Conservation (phyloP, 805 yeast species). For the Monosporozyma siamensis region DNA sequence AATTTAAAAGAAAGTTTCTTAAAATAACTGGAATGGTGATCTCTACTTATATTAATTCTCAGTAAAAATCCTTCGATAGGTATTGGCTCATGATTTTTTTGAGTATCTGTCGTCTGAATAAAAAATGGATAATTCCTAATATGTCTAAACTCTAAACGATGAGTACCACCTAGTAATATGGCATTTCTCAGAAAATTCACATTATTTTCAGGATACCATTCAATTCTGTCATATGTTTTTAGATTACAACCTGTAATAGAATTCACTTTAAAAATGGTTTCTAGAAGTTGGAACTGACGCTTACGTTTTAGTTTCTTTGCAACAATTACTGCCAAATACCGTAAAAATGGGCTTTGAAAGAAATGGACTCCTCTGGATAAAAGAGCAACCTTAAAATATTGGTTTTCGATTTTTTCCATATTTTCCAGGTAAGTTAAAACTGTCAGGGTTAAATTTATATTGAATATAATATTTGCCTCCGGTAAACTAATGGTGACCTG, state of each 20-base stretch:
- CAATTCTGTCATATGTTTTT: conserved; percentile 64
- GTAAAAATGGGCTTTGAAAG: conserved; percentile 18
- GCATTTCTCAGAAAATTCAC: conserved; percentile 36
- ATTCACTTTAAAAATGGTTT: conserved; percentile 20
- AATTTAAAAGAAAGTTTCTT: background rate
- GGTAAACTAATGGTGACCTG: conserved; percentile 43
- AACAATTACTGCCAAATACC: conserved; percentile 24
- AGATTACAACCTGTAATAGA: conserved; percentile 45
- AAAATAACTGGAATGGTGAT: background rate
- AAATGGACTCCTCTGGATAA: conserved; percentile 17
- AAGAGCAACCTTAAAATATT: conserved; percentile 10
- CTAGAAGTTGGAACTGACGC: conserved; percentile 20
- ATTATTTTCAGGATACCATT: conserved; percentile 48
- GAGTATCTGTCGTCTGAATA: conserved; percentile 16
- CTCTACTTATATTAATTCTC: conserved; percentile 33
- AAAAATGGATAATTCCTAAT: conserved; percentile 33
- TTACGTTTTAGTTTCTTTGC: conserved; percentile 27
- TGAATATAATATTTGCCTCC: conserved; percentile 19
- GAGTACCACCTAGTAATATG: conserved; percentile 37
- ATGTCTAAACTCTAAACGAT: conserved; percentile 53
- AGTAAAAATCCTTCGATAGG: conserved; percentile 78
- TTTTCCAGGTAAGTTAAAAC: conserved; percentile 8
- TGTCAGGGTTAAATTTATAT: conserved; percentile 14
- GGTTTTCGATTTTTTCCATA: conserved; percentile 9
- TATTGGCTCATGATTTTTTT: conserved; percentile 43